Conservation (phyloP, 768 basidiomycete species). For the Boletus pseudopeckii region DNA sequence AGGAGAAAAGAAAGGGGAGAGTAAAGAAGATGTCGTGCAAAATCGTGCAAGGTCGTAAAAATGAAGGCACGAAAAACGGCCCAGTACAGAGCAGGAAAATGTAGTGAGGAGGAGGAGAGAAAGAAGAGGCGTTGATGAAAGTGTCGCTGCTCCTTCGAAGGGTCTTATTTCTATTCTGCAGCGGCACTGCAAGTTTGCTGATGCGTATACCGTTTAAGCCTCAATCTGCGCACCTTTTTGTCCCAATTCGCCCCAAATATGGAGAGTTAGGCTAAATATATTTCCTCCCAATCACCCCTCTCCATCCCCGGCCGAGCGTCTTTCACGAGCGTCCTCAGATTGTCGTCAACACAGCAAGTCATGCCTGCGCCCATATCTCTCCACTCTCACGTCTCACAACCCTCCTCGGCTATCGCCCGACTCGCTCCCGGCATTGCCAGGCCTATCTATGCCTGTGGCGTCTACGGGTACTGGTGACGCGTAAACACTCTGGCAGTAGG, state of each 20-base stretch:
- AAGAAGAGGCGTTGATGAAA: conserved; percentile 34
- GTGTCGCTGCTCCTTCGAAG: conserved; percentile 28
- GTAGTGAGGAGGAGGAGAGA: conserved; percentile 22
- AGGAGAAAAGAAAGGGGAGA: conserved; percentile 39
- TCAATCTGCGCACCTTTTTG: conserved; percentile 12
- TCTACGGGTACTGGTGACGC: background rate
- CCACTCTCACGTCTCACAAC: conserved; percentile 1
- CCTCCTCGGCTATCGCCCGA: conserved; percentile 13
- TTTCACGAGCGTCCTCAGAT: background rate
- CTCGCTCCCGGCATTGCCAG: background rate
- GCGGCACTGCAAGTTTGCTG: conserved; percentile 25
- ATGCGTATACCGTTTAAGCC: conserved; percentile 11
- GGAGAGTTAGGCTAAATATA: background rate
- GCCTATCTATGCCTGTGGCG: background rate
- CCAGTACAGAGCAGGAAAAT: conserved; percentile 26
- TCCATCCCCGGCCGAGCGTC: background rate
- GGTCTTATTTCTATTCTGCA: conserved; percentile 35
- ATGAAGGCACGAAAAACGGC: conserved; percentile 32
- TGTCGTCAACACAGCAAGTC: background rate
- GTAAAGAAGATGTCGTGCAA: conserved; percentile 56
- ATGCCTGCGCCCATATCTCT: background rate
- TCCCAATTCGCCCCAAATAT: conserved; percentile 8
- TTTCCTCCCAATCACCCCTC: conserved; percentile 4
- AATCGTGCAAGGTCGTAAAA: conserved; percentile 67
- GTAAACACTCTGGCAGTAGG: background rate